These are phyloP conservation scores for Halophytophthora batemanensis DNA, from an alignment of 352 stramenopile species.

Conservation along the genomic window DNA sequence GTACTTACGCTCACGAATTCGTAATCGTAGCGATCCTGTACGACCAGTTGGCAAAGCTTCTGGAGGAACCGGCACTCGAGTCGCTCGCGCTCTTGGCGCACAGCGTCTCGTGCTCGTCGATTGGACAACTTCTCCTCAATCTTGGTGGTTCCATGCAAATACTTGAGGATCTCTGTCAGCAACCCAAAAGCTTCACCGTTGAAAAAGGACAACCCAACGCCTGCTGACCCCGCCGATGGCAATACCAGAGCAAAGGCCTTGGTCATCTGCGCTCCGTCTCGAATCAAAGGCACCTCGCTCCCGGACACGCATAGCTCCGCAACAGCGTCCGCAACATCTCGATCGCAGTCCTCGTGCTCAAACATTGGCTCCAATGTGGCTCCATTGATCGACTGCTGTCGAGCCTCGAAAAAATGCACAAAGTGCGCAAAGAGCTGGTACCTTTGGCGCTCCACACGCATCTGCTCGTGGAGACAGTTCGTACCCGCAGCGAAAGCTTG, in stretches of 20 bases:
- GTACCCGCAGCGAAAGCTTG: conserved; percentile 10
- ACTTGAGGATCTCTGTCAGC: conserved; percentile 41
- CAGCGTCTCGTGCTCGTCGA: neutral
- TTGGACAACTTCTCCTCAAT: conserved; percentile 7
- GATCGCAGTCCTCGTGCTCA: conserved; percentile 3
- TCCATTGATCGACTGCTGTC: conserved; percentile 7
- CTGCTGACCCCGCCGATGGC: conserved; percentile 2
- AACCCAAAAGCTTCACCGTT: conserved; percentile 51
- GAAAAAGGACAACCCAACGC: conserved; percentile 27
- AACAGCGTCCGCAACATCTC: conserved; percentile 36
- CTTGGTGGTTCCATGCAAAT: conserved; percentile 26
- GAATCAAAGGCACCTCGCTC: conserved; percentile 21
- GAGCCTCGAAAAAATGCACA: conserved; percentile 15
- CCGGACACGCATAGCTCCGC: conserved; percentile 39
- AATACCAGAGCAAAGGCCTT: conserved; percentile 36
- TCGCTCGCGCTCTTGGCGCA: conserved; percentile 11
- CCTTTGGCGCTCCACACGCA: conserved; percentile 20
- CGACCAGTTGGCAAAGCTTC: conserved; percentile 45
- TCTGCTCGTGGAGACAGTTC: conserved; percentile 24
- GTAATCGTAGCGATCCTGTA: conserved; percentile 45
- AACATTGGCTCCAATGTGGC: neutral
- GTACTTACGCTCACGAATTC: conserved; percentile 47
- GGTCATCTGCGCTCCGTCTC: conserved; percentile 22
- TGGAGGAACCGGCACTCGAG: conserved; percentile 52
- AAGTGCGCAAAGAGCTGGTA: conserved; percentile 20